Evolutionary conservation across 495 filamentous ascomycete species (phyloP).

Genomic region (Hypomontagnella submonticulosa): DNA sequence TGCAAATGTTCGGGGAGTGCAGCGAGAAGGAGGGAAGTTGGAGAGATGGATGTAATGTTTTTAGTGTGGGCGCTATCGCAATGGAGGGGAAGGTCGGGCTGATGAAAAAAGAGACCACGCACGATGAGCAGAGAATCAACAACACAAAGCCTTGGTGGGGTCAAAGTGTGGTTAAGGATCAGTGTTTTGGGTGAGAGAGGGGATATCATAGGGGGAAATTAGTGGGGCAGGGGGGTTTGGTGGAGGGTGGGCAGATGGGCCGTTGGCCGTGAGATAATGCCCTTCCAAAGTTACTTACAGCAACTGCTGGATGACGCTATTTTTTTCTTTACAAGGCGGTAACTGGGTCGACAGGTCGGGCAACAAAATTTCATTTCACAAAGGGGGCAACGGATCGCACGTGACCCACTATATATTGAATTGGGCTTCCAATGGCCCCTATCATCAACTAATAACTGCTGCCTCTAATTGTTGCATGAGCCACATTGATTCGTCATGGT

Average conservation of each 20-base stretch:
- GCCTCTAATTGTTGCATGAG: slow-evolving; percentile 27
- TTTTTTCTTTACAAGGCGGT: slow-evolving; percentile 36
- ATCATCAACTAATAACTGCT: slow-evolving; percentile 11
- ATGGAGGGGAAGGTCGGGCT: slow-evolving; percentile 51
- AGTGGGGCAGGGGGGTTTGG: slow-evolving; percentile 20
- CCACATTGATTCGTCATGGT: slow-evolving; percentile 42
- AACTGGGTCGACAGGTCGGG: slow-evolving; percentile 40
- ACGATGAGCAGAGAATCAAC: slow-evolving; percentile 37
- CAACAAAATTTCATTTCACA: slow-evolving; percentile 23
- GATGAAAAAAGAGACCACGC: slow-evolving; percentile 41
- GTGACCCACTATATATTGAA: slow-evolving; percentile 25
- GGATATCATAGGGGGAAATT: background rate
- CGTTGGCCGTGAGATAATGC: slow-evolving; percentile 33
- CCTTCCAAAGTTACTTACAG: background rate
- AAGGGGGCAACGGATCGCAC: slow-evolving; percentile 15
- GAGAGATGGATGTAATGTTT: slow-evolving; percentile 44
- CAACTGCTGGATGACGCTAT: background rate
- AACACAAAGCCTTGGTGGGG: slow-evolving; percentile 45
- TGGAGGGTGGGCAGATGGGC: slow-evolving; percentile 17
- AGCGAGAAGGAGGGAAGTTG: slow-evolving; percentile 36
- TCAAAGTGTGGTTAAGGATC: slow-evolving; percentile 8
- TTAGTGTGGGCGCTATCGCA: slow-evolving; percentile 50
- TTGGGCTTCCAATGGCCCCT: slow-evolving; percentile 7
- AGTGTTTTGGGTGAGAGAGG: slow-evolving; percentile 25
- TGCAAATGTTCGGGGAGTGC: slow-evolving; percentile 34